A percentile compares a stretch with the other conserved stretches of the same genome.
Conservation (phyloP, 2,329 filamentous ascomycete species). For the Beauveria sp. region DNA sequence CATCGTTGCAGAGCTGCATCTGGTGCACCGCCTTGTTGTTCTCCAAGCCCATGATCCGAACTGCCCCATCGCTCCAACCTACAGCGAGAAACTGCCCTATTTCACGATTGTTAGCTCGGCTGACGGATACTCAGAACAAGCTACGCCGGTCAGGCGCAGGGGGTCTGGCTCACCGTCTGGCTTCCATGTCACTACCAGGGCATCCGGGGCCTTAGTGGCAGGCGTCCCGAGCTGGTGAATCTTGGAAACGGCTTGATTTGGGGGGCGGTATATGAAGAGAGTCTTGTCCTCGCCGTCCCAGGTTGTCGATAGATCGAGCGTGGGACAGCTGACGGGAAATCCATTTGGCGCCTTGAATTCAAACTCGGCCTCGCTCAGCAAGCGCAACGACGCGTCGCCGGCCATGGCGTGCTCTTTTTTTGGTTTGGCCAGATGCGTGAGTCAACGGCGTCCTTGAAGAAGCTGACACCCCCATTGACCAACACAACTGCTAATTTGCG, state of each 20-base stretch:
- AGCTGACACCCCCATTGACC: not conserved
- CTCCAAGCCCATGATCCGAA: slow-evolving; percentile 71
- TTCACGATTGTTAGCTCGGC: slow-evolving; percentile 13
- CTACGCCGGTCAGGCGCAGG: not conserved
- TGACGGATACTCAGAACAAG: not conserved
- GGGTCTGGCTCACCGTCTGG: slow-evolving; percentile 51
- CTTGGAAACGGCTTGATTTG: slow-evolving; percentile 58
- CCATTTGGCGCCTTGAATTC: slow-evolving; percentile 45
- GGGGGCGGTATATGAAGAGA: slow-evolving; percentile 70
- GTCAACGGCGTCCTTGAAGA: not conserved
- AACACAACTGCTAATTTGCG: too few species aligned
- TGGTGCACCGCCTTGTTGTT: slow-evolving; percentile 75
- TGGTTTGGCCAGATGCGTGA: not conserved
- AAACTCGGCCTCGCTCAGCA: slow-evolving; percentile 51
- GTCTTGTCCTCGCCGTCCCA: slow-evolving; percentile 58
- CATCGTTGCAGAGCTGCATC: slow-evolving; percentile 44
- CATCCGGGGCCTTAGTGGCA: slow-evolving; percentile 32
- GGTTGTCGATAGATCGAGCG: slow-evolving; percentile 74
- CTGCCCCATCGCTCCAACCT: slow-evolving; percentile 72
- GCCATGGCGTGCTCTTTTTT: slow-evolving; percentile 18
- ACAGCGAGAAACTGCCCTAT: slow-evolving; percentile 70
- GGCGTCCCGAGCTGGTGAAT: slow-evolving; percentile 37
- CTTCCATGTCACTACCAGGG: slow-evolving; percentile 54
- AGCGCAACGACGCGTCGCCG: slow-evolving; percentile 29
- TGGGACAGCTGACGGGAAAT: slow-evolving; percentile 69